These are phyloP conservation scores for Stephanodiscus triporus DNA, from an alignment of 108 stramenopile genomes.

Conservation along the genomic window DNA sequence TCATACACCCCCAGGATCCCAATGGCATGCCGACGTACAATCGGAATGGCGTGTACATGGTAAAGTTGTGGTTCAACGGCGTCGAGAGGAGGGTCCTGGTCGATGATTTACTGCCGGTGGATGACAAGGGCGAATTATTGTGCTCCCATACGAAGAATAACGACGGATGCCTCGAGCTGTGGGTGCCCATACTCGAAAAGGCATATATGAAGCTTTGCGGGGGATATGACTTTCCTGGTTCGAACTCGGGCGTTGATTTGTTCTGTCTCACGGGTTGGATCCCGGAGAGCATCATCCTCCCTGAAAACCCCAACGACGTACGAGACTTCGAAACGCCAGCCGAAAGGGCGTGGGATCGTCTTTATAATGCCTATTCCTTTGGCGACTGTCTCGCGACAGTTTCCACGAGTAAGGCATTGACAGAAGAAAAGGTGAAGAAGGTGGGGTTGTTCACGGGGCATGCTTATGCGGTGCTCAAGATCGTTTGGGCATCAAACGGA, in stretches of 20 bases:
- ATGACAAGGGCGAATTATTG: conserved; percentile 68
- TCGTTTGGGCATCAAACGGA: conserved; percentile 66
- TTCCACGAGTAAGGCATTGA: conserved; percentile 64
- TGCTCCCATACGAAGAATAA: conserved; percentile 65
- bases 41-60: conserved; percentile 90
- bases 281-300: conserved; percentile 87
- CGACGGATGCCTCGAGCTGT: conserved; percentile 72
- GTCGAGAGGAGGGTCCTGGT: conserved; percentile 85
- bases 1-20: conserved; percentile 83
- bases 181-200: conserved; percentile 94
- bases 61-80: conserved; percentile 94
- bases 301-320: conserved; percentile 50
- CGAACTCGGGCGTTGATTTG: conserved; percentile 89
- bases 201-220: conserved; percentile 93
- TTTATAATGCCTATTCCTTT: conserved; percentile 68
- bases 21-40: conserved; percentile 77
- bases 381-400: conserved; percentile 92
- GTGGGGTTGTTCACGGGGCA: conserved; percentile 88
- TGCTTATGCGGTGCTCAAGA: conserved; percentile 91
- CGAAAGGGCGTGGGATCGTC: conserved; percentile 85
- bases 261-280: conserved; percentile 94
- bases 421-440: conserved; percentile 64
- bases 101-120: conserved; percentile 91
- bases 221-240: conserved; percentile 94
- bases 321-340: conserved; percentile 71